phyloP scores from a whole-genome alignment of 2,329 filamentous ascomycete species.

The Colletotrichum sp. region DNA sequence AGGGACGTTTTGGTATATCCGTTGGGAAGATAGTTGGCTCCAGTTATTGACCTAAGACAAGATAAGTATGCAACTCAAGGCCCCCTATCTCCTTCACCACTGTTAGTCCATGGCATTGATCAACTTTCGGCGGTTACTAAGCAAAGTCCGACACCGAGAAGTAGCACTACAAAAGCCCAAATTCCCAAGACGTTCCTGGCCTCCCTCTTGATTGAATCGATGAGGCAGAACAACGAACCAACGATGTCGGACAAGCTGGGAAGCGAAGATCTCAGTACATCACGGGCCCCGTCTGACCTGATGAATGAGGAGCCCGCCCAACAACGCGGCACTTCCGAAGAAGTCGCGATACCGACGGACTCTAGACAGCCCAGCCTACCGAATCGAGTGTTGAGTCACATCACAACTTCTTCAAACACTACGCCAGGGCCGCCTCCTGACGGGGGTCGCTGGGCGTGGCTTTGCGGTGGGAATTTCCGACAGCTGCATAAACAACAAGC shows the following conservation, averaged over 20 bases:
- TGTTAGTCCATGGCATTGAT: background rate
- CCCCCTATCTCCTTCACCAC: accelerated
- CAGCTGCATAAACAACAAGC: background rate
- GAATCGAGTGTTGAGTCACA: background rate
- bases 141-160: background rate
- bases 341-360: background rate
- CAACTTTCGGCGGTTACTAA: background rate
- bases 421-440: background rate
- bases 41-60: too few relatives aligned
- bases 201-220: accelerated
- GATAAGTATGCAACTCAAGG: background rate
- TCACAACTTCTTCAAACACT: background rate
- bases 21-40: background rate
- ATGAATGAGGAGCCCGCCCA: background rate
- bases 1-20: background rate
- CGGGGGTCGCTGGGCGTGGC: background rate
- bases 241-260: background rate
- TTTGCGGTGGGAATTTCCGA: background rate
- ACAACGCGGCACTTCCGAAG: background rate
- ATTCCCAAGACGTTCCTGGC: accelerated
- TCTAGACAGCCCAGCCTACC: background rate
- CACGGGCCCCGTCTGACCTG: background rate
- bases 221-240: background rate
- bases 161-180: background rate
- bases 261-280: background rate